These are phyloP conservation scores for Termitomyces sp. DNA, from an alignment of 768 basidiomycete genomes.

Conservation along the genomic window DNA sequence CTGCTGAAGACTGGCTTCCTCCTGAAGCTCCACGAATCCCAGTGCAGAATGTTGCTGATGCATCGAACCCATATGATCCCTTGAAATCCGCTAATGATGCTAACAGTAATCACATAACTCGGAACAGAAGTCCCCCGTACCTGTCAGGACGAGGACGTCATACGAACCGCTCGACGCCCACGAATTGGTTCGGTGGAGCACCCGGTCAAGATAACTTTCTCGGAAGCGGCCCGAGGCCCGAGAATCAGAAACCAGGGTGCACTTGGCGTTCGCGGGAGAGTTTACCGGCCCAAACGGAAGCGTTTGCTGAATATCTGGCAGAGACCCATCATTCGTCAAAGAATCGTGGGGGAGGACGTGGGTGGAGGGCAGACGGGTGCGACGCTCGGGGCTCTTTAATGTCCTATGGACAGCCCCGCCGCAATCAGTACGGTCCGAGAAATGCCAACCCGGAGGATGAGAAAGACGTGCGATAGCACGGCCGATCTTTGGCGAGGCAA, in stretches of 20 bases:
- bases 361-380: neutral
- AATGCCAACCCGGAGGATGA: neutral
- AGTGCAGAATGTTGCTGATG: neutral
- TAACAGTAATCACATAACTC: neutral
- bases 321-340: neutral
- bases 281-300: conserved; percentile 10
- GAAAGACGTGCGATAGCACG: neutral
- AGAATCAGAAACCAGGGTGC: neutral
- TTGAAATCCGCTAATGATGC: neutral
- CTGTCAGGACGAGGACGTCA: neutral
- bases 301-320: conserved; percentile 6
- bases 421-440: neutral
- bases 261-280: conserved; percentile 6
- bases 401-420: neutral
- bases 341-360: neutral
- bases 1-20: conserved; percentile 9
- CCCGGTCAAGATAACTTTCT: neutral
- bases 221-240: conserved; percentile 6
- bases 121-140: neutral
- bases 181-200: conserved; percentile 5
- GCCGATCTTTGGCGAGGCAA: neutral
- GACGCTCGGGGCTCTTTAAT: neutral
- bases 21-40: neutral
- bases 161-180: neutral
- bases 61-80: neutral